Evolutionary conservation across 495 filamentous ascomycete species (phyloP).

Genomic region (Penicillium longicatenatum): DNA sequence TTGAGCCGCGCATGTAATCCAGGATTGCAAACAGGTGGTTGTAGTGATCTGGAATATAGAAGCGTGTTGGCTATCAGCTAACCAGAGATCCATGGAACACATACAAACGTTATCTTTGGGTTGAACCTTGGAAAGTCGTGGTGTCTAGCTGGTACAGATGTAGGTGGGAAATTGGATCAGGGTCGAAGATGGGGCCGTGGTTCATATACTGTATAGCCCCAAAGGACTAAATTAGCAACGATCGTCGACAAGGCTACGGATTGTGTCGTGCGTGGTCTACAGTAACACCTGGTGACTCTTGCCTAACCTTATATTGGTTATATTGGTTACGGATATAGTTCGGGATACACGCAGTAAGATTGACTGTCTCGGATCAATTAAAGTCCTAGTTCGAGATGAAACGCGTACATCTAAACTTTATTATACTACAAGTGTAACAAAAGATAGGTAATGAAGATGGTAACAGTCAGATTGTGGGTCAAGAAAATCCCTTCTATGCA

Average conservation of each 20-base stretch:
- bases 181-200: neutral
- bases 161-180: neutral
- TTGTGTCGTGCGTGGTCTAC: neutral
- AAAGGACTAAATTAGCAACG: neutral
- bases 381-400: neutral
- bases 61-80: too few species aligned
- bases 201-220: neutral
- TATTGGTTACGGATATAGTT: too few species aligned
- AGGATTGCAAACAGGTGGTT: neutral
- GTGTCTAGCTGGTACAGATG: neutral
- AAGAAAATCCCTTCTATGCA: slow-evolving; percentile 3
- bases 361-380: neutral
- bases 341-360: too few species aligned
- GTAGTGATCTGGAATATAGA: neutral
- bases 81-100: too few species aligned
- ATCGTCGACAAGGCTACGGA: neutral
- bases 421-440: too few species aligned
- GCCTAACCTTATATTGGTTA: neutral
- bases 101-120: too few species aligned
- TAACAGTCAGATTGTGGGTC: neutral
- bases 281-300: neutral
- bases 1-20: neutral
- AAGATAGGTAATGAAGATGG: neutral
- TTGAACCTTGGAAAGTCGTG: too few species aligned
- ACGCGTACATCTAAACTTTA: too few species aligned